Evolutionary conservation across 2,329 filamentous ascomycete species (phyloP).

Genomic region (Epichloe coenophiala): DNA sequence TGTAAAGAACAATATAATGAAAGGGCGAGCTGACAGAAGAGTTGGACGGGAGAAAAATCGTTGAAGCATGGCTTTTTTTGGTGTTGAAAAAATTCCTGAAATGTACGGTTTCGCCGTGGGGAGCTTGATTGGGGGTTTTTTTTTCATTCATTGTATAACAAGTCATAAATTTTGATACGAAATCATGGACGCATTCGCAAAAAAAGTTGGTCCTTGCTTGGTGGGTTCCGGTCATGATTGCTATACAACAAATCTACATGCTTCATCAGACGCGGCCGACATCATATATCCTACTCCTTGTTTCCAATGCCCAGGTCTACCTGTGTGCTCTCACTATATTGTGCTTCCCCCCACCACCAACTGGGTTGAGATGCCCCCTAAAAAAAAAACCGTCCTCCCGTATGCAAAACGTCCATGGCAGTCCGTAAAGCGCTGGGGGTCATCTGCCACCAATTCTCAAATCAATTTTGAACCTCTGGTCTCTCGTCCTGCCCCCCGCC

Average conservation of each 20-base stretch:
- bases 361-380: not conserved
- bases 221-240: not conserved
- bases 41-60: too few species aligned
- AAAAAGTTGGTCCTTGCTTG: not conserved
- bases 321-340: not conserved
- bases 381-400: not conserved
- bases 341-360: not conserved
- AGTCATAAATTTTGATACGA: not conserved
- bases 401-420: not conserved
- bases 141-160: not conserved
- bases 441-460: not conserved
- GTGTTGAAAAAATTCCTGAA: too few species aligned
- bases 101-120: too few species aligned
- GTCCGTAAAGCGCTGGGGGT: not conserved
- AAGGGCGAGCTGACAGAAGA: too few species aligned
- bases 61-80: too few species aligned
- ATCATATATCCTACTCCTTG: not conserved
- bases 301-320: not conserved
- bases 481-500: too few species aligned
- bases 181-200: not conserved
- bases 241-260: not conserved
- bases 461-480: not conserved
- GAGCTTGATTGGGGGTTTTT: not conserved
- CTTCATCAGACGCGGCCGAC: not conserved
- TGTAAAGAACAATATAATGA: too few species aligned